These are phyloP conservation scores for Aureobasidium sp. DNA, from an alignment of 2,329 filamentous ascomycete species.

Conservation along the genomic window DNA sequence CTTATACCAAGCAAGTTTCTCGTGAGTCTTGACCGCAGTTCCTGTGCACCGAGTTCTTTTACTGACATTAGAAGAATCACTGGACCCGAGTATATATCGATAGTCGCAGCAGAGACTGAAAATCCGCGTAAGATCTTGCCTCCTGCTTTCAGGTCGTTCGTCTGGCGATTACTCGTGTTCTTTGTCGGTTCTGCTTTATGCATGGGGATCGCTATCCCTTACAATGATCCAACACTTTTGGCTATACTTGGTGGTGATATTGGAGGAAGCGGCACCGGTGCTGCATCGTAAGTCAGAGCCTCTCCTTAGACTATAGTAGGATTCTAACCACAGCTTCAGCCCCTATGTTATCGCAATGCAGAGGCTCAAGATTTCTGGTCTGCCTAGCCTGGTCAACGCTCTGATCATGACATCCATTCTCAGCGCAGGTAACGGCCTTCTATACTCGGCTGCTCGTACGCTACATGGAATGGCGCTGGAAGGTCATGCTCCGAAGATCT, in stretches of 20 bases:
- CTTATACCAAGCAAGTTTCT: conserved; percentile 36
- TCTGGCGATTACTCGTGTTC: conserved; percentile 40
- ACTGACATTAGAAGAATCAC: background rate
- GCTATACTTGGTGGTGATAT: conserved; percentile 21
- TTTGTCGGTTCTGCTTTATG: conserved; percentile 41
- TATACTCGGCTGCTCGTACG: conserved; percentile 47
- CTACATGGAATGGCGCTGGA: conserved; percentile 48
- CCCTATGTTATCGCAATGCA: conserved; percentile 30
- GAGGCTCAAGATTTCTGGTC: conserved; percentile 36
- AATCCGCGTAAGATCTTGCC: conserved; percentile 40
- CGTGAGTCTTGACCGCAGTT: conserved; percentile 7
- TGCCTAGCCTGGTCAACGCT: conserved; percentile 34
- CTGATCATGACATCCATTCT: conserved; percentile 47
- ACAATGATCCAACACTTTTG: conserved; percentile 24
- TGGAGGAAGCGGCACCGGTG: conserved; percentile 23
- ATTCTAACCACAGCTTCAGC: background rate
- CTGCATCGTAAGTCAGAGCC: conserved; percentile 22
- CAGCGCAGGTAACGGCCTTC: conserved; percentile 50
- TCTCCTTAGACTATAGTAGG: background rate
- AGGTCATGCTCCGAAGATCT: conserved; percentile 46
- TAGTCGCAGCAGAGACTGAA: conserved; percentile 42
- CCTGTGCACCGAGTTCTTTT: no score
- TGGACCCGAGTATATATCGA: conserved; percentile 40
- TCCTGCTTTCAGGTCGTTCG: conserved; percentile 42
- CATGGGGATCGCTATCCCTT: conserved; percentile 35